Evolutionary conservation across 805 yeast species (phyloP).

Genomic region (Alloascoidea hylecoeti): DNA sequence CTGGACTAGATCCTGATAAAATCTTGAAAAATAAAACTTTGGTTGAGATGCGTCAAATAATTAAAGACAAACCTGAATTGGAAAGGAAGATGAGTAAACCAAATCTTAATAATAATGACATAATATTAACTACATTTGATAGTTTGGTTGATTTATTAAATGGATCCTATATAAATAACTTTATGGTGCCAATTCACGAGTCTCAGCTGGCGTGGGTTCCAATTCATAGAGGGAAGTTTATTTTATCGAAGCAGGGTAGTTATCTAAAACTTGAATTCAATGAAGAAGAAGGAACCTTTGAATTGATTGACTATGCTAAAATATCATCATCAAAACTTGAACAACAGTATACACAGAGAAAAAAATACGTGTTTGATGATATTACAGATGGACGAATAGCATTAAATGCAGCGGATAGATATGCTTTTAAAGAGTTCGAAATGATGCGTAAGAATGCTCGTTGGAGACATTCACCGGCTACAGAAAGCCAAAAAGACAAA

Average conservation of each 20-base stretch:
- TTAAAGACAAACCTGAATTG: background rate
- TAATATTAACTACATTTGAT: constrained; percentile 5
- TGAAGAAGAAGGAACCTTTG: constrained; percentile 1
- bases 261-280: constrained; percentile 3
- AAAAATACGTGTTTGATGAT: constrained; percentile 2
- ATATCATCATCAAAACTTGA: background rate
- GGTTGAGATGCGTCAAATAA: background rate
- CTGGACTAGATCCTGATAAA: constrained; percentile 15
- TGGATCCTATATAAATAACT: constrained; percentile 5
- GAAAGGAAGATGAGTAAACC: background rate
- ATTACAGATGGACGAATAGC: constrained; percentile 4
- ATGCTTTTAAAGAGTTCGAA: constrained; percentile 3
- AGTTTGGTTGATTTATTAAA: constrained; percentile 6
- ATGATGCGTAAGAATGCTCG: constrained; percentile 3
- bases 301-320: constrained; percentile 1
- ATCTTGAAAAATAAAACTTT: constrained; percentile 1
- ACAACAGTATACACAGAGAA: constrained; percentile 2
- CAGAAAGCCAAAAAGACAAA: constrained; percentile 3
- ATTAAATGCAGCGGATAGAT: constrained; percentile 7
- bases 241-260: constrained; percentile 6
- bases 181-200: background rate
- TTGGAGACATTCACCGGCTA: constrained; percentile 5
- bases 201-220: background rate
- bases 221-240: background rate
- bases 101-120: background rate